These are phyloP conservation scores for Beta lomatogona DNA, from an alignment of 179 eudicot genomes.

Conservation along the genomic window DNA sequence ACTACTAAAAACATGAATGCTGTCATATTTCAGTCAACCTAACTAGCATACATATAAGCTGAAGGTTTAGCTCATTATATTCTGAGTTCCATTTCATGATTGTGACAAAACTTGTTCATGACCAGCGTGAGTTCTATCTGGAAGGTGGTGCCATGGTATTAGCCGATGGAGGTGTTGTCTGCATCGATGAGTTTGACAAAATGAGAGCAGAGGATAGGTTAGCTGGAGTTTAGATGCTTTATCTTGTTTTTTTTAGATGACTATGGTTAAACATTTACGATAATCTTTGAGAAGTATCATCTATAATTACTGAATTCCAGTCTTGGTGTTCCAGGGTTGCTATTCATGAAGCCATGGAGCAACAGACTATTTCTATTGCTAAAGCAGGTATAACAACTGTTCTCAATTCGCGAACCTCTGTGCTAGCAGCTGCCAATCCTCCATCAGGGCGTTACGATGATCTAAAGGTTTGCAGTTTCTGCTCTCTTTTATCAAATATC, in stretches of 20 bases:
- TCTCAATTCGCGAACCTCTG: slow-evolving; percentile 94
- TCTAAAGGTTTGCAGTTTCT: slow-evolving; percentile 58
- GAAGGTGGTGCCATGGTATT: slow-evolving; percentile 99
- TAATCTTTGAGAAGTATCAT: not conserved
- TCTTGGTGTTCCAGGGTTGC: slow-evolving; percentile 66
- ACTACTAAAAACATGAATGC: not conserved
- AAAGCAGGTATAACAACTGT: slow-evolving; percentile 99
- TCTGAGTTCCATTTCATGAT: not conserved
- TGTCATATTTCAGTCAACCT: not conserved
- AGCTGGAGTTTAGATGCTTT: not conserved
- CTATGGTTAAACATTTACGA: not conserved
- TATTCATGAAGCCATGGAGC: slow-evolving; percentile 99
- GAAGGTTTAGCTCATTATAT: not conserved
- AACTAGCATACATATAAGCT: not conserved
- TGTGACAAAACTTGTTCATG: slow-evolving; percentile 3
- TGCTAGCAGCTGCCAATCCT: slow-evolving; percentile 99
- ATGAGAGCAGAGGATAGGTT: slow-evolving; percentile 99
- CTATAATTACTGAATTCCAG: slow-evolving; percentile 14
- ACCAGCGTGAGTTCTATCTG: slow-evolving; percentile 92
- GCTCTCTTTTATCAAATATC: not conserved
- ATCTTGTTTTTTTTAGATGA: not conserved
- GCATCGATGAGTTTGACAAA: slow-evolving; percentile 97
- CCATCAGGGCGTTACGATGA: slow-evolving; percentile 99
- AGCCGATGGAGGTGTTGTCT: slow-evolving; percentile 99
- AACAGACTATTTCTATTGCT: slow-evolving; percentile 97